Evolutionary conservation across 2,329 filamentous ascomycete species (phyloP), one percentile per base, ranked within the genome.

Genomic region (Cercospora zeina): DNA sequence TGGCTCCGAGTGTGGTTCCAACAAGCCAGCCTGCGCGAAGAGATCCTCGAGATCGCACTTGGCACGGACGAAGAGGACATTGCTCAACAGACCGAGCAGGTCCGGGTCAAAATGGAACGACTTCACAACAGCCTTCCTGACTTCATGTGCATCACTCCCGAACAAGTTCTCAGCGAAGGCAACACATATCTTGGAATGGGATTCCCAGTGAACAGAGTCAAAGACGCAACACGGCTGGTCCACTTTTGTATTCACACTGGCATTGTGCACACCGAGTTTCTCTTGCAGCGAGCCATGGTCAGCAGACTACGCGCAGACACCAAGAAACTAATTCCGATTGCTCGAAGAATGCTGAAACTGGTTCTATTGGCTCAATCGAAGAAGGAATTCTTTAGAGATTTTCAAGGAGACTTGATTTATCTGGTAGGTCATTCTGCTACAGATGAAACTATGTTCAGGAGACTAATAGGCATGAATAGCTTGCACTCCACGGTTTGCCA

Each of bases 21-120:
- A 10, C 77, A 86, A 36, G 79, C 80, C 2, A 69, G 77, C 0
- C 77, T 87, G 7, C 77, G 82, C 2, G 85, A 87, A 63, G 84
- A 87, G 53, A 80, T 87, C 4, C 76, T 87, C 4, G 82, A 86
- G 64, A 76, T 87, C 21, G 83, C 83, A 0, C 72, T 86, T 0
- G 80, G 80, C 3, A 67, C 73, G 2, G 70, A 71, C 59, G 70
- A 72, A 6, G 72, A 75, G 9, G 76, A 79, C 8, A 72, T 81
- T 3, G 62, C 76, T 9, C 68, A 72, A 9, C 76, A 77, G 4
- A 68, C 71, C 0, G 74, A 77, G 8, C 66, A 82, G n/a, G 73
- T 75, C 7, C 67, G 69, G 9, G 76, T 76, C 16, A 74, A 76
- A 2, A 70, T 77, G 0, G 70, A 75, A 5, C 75, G 79, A 2